phyloP scores from a whole-genome alignment of 2,329 filamentous ascomycete species.

The Talaromyces piceae region DNA sequence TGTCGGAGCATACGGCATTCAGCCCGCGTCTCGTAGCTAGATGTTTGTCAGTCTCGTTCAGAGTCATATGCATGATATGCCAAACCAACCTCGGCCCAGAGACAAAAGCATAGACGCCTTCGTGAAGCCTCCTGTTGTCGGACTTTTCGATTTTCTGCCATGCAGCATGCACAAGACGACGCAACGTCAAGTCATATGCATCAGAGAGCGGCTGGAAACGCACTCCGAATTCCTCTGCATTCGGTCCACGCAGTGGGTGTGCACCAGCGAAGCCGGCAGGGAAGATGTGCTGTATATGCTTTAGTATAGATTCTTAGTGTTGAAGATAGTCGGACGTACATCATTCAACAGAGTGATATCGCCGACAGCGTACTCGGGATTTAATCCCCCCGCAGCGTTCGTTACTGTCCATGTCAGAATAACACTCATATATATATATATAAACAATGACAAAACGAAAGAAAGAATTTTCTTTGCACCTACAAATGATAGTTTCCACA shows the following conservation, averaged over 20 bases:
- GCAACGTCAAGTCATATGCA: slow-evolving; percentile 57
- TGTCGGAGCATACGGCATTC: slow-evolving; percentile 56
- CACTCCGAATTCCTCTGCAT: slow-evolving; percentile 54
- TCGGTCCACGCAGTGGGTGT: slow-evolving; percentile 56
- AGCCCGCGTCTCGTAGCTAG: slow-evolving; percentile 56
- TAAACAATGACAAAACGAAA: neutral
- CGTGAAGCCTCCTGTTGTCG: slow-evolving; percentile 47
- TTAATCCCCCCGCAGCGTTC: slow-evolving; percentile 60
- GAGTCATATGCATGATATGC: neutral
- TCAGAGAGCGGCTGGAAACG: slow-evolving; percentile 59
- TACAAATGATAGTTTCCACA: slow-evolving; percentile 52
- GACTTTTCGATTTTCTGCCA: slow-evolving; percentile 46
- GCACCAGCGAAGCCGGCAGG: slow-evolving; percentile 54
- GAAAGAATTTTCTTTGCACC: slow-evolving; percentile 17
- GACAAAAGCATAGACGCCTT: slow-evolving; percentile 60
- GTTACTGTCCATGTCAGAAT: slow-evolving; percentile 42
- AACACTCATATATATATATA: slow-evolving; percentile 5
- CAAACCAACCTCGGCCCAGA: slow-evolving; percentile 50
- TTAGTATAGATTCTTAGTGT: neutral
- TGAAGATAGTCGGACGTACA: slow-evolving; percentile 30
- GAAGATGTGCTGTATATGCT: slow-evolving; percentile 49
- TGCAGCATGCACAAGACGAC: slow-evolving; percentile 49
- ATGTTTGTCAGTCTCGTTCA: slow-evolving; percentile 13
- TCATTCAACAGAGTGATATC: slow-evolving; percentile 61
- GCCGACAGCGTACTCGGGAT: slow-evolving; percentile 56